Evolutionary conservation across 1,284 basidiomycete species (phyloP).

Genomic region (Puccinia brachypodii): DNA sequence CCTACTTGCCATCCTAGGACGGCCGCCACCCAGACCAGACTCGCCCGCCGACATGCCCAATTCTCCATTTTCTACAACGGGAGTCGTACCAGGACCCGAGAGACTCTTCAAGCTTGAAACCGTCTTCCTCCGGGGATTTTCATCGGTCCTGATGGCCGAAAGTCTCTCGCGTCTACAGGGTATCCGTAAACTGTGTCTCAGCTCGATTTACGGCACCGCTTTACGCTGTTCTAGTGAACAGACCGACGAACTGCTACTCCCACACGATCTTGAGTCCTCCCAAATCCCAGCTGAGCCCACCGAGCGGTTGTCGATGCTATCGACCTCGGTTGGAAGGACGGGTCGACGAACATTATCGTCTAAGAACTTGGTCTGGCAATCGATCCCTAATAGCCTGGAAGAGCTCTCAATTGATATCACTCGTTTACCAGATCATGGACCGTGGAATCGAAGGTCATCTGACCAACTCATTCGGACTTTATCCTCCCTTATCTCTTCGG

Average conservation of each 20-base stretch:
- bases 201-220: slow-evolving; percentile 40
- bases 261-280: neutral
- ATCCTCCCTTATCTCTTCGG: neutral
- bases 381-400: slow-evolving; percentile 41
- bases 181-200: slow-evolving; percentile 34
- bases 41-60: neutral
- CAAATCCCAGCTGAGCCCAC: neutral
- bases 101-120: slow-evolving; percentile 11
- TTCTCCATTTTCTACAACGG: neutral
- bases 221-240: slow-evolving; percentile 19
- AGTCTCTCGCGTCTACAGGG: slow-evolving; percentile 30
- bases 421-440: slow-evolving; percentile 35
- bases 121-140: slow-evolving; percentile 39
- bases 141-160: slow-evolving; percentile 41
- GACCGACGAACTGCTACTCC: neutral
- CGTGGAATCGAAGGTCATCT: slow-evolving; percentile 20
- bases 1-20: slow-evolving; percentile 28
- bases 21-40: neutral
- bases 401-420: slow-evolving; percentile 45
- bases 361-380: slow-evolving; percentile 33
- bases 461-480: slow-evolving; percentile 15
- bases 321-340: neutral
- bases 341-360: neutral
- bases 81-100: neutral
- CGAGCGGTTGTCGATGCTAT: neutral